Evolutionary conservation across 1,284 basidiomycete genomes (phyloP).

Genomic region (Austropuccinia psidii): DNA sequence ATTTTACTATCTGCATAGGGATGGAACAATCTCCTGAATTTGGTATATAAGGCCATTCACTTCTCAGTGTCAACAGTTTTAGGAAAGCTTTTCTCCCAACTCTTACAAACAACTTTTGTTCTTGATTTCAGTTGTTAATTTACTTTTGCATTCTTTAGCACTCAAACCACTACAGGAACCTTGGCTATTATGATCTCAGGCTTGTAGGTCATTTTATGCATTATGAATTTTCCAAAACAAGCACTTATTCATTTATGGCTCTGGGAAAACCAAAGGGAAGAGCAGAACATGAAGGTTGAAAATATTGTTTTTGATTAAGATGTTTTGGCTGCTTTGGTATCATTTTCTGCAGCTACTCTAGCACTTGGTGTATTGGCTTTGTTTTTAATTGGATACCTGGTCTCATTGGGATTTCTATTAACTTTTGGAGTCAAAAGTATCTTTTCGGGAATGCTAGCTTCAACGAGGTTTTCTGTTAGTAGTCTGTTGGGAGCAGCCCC

Average conservation of each 20-base stretch:
- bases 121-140: background rate
- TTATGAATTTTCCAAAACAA: too few relatives aligned
- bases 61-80: background rate
- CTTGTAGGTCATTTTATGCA: background rate
- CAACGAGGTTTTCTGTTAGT: background rate
- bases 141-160: background rate
- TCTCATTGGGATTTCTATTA: background rate
- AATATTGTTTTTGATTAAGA: background rate
- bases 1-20: background rate
- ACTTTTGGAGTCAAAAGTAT: background rate
- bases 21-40: conserved; percentile 16
- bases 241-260: background rate
- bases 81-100: background rate
- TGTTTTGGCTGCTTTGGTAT: background rate
- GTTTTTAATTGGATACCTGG: background rate
- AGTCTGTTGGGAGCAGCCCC: background rate
- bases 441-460: background rate
- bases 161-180: background rate
- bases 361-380: background rate
- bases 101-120: too few relatives aligned
- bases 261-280: background rate
- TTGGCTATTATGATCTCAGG: conserved; percentile 29
- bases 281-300: background rate
- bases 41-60: conserved; percentile 2
- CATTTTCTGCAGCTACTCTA: background rate